phyloP scores from a whole-genome alignment of 108 stramenopile genomes.

The Cylindrotheca closterium region DNA sequence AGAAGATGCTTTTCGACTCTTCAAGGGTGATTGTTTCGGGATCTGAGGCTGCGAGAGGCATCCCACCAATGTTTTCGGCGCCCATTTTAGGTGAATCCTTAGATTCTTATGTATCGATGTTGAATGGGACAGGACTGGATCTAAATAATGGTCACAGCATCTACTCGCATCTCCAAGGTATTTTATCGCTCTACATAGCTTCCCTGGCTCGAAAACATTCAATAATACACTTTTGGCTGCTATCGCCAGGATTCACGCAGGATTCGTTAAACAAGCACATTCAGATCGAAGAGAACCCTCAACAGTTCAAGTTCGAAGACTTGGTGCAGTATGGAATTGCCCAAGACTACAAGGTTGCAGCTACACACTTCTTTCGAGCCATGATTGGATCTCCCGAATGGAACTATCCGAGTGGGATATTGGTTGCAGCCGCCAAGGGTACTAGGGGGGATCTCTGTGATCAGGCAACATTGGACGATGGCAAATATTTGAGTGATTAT shows the following conservation, averaged over 20 bases:
- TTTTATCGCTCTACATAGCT: slow-evolving; percentile 17
- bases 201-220: background rate
- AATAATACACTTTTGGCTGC: slow-evolving; percentile 3
- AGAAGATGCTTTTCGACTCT: background rate
- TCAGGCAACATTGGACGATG: slow-evolving; percentile 13
- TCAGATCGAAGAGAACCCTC: background rate
- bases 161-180: background rate
- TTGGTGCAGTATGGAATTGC: background rate
- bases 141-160: background rate
- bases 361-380: background rate
- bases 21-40: background rate
- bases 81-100: background rate
- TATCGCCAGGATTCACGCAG: slow-evolving; percentile 25
- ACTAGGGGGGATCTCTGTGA: slow-evolving; percentile 28
- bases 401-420: slow-evolving; percentile 20
- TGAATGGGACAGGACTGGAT: background rate
- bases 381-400: background rate
- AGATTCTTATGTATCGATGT: background rate
- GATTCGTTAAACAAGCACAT: slow-evolving; percentile 17
- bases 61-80: background rate
- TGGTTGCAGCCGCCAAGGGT: slow-evolving; percentile 21
- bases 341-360: background rate
- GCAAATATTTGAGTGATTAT: slow-evolving; percentile 4
- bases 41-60: background rate
- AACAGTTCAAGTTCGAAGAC: background rate